phyloP scores from a whole-genome alignment of 1,284 basidiomycete genomes.

The Gastroboletus turbinatus region DNA sequence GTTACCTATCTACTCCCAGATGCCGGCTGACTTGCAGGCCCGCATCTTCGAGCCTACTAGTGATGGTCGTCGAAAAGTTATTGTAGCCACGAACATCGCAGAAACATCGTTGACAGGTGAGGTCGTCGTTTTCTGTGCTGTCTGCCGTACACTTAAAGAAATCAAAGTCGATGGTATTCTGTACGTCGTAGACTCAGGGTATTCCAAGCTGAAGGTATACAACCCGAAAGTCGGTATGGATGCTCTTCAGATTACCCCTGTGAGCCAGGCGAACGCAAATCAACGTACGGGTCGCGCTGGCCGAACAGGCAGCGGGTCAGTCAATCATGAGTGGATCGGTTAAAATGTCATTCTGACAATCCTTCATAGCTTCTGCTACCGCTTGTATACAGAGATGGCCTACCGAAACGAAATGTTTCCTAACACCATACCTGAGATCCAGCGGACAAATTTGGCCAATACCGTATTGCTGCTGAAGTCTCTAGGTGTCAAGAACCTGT shows the following conservation, averaged over 20 bases:
- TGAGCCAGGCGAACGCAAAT: conserved; percentile 96
- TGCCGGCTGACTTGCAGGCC: conserved; percentile 98
- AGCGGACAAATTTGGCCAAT: conserved; percentile 95
- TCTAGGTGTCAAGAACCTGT: conserved; percentile 92
- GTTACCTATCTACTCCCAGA: conserved; percentile 97
- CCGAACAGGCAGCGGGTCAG: conserved; percentile 89
- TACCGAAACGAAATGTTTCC: conserved; percentile 88
- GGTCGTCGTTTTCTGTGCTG: conserved; percentile 14
- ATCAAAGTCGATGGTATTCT: conserved; percentile 90
- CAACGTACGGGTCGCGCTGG: conserved; percentile 96
- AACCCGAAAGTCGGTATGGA: conserved; percentile 99
- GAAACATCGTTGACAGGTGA: conserved; percentile 94
- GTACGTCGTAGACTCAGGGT: conserved; percentile 95
- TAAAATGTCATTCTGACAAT: conserved; percentile 7
- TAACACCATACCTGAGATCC: conserved; percentile 97
- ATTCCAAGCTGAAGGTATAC: conserved; percentile 98
- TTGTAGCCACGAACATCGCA: conserved; percentile 98
- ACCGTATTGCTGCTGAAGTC: conserved; percentile 94
- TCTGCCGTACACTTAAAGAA: conserved; percentile 14
- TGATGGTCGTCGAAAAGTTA: conserved; percentile 95
- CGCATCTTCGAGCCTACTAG: conserved; percentile 95
- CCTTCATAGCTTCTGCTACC: conserved; percentile 82
- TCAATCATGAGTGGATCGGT: conserved; percentile 8
- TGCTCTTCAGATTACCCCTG: conserved; percentile 96
- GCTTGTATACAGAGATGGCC: conserved; percentile 85